Conservation (phyloP, 495 filamentous ascomycete species). For the Xylaria palmicola region DNA sequence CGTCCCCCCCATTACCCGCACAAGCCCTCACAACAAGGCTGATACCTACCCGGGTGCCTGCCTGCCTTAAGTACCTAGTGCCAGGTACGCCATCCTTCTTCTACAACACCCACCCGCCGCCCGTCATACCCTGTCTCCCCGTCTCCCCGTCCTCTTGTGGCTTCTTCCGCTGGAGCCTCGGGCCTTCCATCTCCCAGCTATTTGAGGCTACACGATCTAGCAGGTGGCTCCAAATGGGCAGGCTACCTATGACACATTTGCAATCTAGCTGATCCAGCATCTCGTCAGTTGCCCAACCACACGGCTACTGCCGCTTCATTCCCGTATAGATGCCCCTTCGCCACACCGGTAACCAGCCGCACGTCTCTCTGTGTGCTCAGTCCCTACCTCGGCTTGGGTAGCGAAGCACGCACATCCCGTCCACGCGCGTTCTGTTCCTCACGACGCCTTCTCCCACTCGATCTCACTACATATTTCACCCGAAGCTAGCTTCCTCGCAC, state of each 20-base stretch:
- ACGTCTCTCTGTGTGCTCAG: neutral
- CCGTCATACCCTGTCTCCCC: neutral
- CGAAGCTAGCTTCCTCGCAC: slow-evolving; percentile 13
- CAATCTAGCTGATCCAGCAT: slow-evolving; percentile 5
- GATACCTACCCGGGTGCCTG: too few species aligned
- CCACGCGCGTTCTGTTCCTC: neutral
- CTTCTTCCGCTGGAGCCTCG: neutral
- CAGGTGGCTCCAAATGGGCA: neutral
- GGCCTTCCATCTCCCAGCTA: slow-evolving; percentile 9
- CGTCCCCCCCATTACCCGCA: neutral
- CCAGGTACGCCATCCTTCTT: neutral
- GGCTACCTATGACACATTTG: neutral
- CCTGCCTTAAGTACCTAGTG: too few species aligned
- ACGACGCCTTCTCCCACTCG: slow-evolving; percentile 7
- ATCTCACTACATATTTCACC: slow-evolving; percentile 24
- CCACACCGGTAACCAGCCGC: neutral
- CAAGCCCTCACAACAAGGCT: too few species aligned
- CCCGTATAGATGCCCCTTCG: neutral
- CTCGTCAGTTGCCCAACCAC: neutral
- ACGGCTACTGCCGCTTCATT: neutral
- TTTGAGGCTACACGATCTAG: slow-evolving; percentile 2
- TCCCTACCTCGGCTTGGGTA: neutral
- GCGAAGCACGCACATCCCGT: neutral
- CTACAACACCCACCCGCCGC: neutral
- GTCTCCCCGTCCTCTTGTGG: neutral